Percentiles rank a stretch among this genome's conserved stretches.
Evolutionary conservation across 2,329 filamentous ascomycete genomes (phyloP).

Genomic region (Pyricularia sp.): DNA sequence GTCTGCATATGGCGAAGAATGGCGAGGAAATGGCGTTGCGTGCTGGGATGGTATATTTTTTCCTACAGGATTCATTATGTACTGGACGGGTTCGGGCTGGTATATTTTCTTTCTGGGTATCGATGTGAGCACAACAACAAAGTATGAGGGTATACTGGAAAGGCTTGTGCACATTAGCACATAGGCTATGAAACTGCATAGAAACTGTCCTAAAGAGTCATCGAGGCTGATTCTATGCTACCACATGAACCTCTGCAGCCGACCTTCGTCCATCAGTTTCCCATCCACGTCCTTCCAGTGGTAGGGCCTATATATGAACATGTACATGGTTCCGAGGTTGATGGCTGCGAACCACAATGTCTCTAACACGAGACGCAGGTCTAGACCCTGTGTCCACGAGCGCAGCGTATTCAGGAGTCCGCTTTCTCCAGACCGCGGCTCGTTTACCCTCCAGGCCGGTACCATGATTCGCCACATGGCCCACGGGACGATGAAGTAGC

Average conservation of each 20-base stretch:
- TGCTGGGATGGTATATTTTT: not conserved
- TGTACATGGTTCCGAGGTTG: constrained; percentile 57
- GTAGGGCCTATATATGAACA: constrained; percentile 62
- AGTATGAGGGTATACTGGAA: not conserved
- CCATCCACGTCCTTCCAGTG: constrained; percentile 51
- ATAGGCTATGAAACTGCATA: not conserved
- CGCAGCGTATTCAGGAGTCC: not conserved
- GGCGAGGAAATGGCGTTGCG: not conserved
- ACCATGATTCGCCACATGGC: constrained; percentile 82
- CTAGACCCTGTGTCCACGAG: constrained; percentile 17
- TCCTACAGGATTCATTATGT: not conserved
- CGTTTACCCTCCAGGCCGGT: constrained; percentile 35
- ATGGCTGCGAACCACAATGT: constrained; percentile 60
- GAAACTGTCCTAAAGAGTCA: not conserved
- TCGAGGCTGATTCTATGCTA: constrained; percentile 23
- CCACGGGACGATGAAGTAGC: constrained; percentile 95
- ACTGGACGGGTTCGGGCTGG: not conserved
- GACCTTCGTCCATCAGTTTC: constrained; percentile 41
- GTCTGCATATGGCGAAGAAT: not conserved
- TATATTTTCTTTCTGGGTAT: not conserved
- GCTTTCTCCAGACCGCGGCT: not conserved
- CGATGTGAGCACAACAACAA: not conserved
- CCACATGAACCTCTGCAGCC: constrained; percentile 76
- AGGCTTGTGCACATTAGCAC: not conserved
- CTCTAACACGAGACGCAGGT: constrained; percentile 47